Base-by-base conservation (phyloP, 768 basidiomycete genomes). In the Gloeophyllum trabeum region DNA sequence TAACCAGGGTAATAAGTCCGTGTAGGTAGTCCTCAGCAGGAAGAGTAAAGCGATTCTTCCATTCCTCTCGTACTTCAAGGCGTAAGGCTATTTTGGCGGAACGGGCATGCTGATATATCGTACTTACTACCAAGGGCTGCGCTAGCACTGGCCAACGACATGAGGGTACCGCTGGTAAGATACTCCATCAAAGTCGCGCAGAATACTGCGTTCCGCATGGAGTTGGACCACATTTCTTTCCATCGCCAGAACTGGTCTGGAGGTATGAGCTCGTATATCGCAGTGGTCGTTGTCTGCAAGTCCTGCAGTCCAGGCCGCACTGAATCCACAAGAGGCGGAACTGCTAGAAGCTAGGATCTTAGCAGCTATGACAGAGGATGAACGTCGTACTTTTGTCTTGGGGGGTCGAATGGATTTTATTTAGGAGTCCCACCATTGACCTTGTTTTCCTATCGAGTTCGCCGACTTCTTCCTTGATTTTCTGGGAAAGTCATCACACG, bases 1-100 rank as follows among this genome's bases (percentile, higher is more conserved):
- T 89, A 16, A 85, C 79, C 26, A 88, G 60, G 43, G 66, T 78
- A 43, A 90, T 86, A 34, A 90, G 58, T 2, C 81, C 83, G 48
- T 87, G 86, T 19, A 90, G 68, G 54, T 90, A 90, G 54, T 90
- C 86, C 58, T 90, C 86, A 3, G 70, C 77, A 2, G 79, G 64
- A 24, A 90, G 53, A 0, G 65, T 54, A 42, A 87, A 67, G 28
- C 76, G 67, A 54, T 79, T 79, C 43, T 70, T 69, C 81, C 81
- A 88, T 46, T 78, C 79, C 19, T 70, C 68, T 50, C 75, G 67
- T 34, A 88, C 86, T 89, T 35, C 36, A 21, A 5, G 28, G 22
- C 16, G 30, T 6, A 23, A n/a, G n/a, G n/a, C n/a, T n/a, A 18
- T 16, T 43, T 35, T 13, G 14, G 36, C 34, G 26, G 13, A 22